These are phyloP conservation scores for Pseudocercospora cruenta DNA, from an alignment of 2,329 filamentous ascomycete genomes.

Conservation along the genomic window DNA sequence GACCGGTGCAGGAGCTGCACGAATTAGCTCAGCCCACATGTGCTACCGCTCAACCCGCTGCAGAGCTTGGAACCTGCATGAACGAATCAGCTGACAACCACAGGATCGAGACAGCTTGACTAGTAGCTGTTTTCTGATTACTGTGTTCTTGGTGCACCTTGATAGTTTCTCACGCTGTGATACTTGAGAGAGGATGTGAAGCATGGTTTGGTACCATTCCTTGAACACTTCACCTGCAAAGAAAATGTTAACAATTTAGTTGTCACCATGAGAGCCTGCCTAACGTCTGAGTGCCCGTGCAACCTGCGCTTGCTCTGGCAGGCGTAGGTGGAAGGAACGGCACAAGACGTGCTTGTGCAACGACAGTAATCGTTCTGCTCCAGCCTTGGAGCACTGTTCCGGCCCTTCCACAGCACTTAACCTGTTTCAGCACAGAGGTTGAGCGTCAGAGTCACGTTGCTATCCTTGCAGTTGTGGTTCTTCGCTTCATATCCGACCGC, in stretches of 20 bases:
- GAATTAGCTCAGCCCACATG: not conserved
- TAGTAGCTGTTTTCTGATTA: not conserved
- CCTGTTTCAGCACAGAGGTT: constrained; percentile 24
- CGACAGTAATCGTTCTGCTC: not conserved
- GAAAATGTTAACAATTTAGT: not conserved
- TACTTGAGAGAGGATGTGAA: not conserved
- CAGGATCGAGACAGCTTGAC: not conserved
- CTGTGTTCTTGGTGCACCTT: not conserved
- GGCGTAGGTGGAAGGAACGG: too few species aligned
- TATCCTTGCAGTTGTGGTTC: constrained; percentile 29
- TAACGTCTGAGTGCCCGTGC: not conserved
- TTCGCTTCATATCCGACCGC: constrained; percentile 19
- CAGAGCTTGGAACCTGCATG: not conserved
- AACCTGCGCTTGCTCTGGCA: too few species aligned
- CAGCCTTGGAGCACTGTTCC: not conserved
- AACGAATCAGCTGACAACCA: not conserved
- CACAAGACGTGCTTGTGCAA: too few species aligned
- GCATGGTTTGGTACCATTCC: too few species aligned
- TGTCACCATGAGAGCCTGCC: not conserved
- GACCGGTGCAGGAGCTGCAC: not conserved
- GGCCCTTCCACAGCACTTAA: not conserved
- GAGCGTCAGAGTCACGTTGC: constrained; percentile 25
- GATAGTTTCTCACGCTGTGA: not conserved
- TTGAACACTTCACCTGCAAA: not conserved
- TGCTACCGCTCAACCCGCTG: not conserved